Evolutionary conservation across 768 basidiomycete species (phyloP), one percentile per base, ranked within the genome.

Genomic region (Pulveroboletus sp.): DNA sequence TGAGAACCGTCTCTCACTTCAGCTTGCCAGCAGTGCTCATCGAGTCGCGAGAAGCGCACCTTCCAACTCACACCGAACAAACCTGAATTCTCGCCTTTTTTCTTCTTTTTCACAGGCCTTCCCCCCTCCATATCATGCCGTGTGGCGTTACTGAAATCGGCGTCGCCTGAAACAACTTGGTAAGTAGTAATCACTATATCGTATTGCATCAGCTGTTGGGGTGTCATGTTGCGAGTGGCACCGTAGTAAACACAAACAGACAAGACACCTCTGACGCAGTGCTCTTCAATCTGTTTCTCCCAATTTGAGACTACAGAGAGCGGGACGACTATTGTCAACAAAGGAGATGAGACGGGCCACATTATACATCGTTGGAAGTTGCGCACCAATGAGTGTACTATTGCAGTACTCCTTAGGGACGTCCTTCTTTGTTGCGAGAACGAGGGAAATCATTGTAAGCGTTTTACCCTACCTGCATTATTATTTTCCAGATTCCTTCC

Each of bases 131-230:
- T 14, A 26, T 33, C 62, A 18, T 44, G 50, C 27, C 51, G 56
- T 5, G 31, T 27, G 26, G 53, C 8, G 14, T n/a, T 37, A 10
- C 36, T 56, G 38, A 57, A 51, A 35, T 73, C 70, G 28, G 68
- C 70, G 47, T 90, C 88, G 11, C 78, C 74, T 14, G 77, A 65
- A 26, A 89, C 80, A 10, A 81, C 79, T 59, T 89, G 83, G 62
- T 91, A 92, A 3, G 91, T 93, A 0, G 91, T 91, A 49, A 94
- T 82, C 8, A 94, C 83, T 8, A 91, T 69, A 56, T 93, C 92
- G 60, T 79, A 80, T 54, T 77, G 74, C 57, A 75, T 71, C n/a
- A 93, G 68, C 40, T 87, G 74, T 41, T 75, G 69, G 1, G 85
- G 66, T 27, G 71, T 74, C 63, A 89, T 66, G 15, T 76, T 72